Percentiles rank a stretch among this genome's conserved stretches.
Evolutionary conservation across 1,284 basidiomycete genomes (phyloP).

Genomic region (Melampsora larici-populina): DNA sequence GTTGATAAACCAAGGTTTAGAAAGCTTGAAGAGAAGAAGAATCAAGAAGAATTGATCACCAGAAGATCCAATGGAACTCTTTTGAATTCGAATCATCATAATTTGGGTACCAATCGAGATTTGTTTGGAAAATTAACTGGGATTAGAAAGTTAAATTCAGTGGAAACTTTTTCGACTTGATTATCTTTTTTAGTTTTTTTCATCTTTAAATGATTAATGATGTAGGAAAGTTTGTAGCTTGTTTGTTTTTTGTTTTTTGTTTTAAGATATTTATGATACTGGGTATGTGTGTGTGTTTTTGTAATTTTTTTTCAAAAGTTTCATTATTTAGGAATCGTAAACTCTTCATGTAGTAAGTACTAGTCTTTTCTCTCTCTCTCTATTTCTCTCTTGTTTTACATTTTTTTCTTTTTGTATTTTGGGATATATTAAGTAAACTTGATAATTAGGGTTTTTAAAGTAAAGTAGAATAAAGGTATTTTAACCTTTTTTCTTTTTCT

Average conservation of each 20-base stretch:
- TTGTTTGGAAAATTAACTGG: slow-evolving; percentile 4
- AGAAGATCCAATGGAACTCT: background rate
- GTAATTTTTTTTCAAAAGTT: too few species aligned
- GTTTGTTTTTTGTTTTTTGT: background rate
- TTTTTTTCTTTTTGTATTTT: too few species aligned
- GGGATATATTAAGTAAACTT: too few species aligned
- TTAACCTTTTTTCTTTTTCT: too few species aligned
- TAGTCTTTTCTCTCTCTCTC: too few species aligned
- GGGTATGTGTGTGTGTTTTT: too few species aligned
- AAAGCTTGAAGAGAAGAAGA: background rate
- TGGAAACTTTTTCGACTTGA: background rate
- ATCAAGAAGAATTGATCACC: background rate
- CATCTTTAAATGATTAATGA: background rate
- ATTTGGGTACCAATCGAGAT: background rate
- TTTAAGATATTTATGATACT: background rate
- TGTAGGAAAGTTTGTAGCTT: background rate
- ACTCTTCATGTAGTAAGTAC: too few species aligned
- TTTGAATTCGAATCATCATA: background rate
- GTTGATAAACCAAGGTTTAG: too few species aligned
- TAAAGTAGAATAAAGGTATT: too few species aligned
- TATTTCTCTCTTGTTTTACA: too few species aligned
- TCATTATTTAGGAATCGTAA: too few species aligned
- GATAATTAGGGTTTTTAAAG: too few species aligned
- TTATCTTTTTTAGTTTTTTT: background rate
- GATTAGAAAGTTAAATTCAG: background rate